These are phyloP conservation scores for Solanum raphanifolium DNA, from an alignment of 257 asterid species.

Conservation along the genomic window DNA sequence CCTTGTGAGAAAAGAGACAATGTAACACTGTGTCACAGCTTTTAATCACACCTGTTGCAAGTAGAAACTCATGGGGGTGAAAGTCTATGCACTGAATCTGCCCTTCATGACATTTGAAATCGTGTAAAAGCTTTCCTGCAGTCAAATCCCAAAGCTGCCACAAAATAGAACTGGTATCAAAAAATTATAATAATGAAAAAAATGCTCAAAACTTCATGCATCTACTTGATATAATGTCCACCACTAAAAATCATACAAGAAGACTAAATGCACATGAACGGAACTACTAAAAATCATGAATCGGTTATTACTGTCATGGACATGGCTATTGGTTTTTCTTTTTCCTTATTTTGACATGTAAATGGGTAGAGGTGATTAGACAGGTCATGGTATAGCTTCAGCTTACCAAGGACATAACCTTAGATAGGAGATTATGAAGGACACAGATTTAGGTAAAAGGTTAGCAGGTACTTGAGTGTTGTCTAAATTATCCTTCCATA, in stretches of 20 bases:
- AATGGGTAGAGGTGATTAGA: background rate
- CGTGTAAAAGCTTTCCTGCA: slow-evolving; percentile 95
- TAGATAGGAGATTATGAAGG: background rate
- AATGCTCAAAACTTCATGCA: background rate
- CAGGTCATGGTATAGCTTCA: background rate
- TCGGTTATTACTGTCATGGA: background rate
- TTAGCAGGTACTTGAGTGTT: background rate
- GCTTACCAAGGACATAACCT: background rate
- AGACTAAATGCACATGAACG: background rate
- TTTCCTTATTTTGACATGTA: background rate
- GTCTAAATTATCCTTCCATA: background rate
- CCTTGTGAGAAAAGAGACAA: background rate
- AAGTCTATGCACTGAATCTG: slow-evolving; percentile 91
- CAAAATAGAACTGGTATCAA: background rate
- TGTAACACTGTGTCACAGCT: slow-evolving; percentile 1
- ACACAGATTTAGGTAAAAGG: background rate
- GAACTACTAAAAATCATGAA: background rate
- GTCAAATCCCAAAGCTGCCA: slow-evolving; percentile 98
- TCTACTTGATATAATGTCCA: background rate
- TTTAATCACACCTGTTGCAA: slow-evolving; percentile 80
- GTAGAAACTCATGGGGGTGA: slow-evolving; percentile 91
- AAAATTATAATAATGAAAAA: background rate
- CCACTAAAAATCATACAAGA: background rate
- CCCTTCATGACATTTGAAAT: slow-evolving; percentile 87
- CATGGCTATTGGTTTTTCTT: background rate